Evolutionary conservation across 352 stramenopile species (phyloP).

Genomic region (Globisporangium paddicum): DNA sequence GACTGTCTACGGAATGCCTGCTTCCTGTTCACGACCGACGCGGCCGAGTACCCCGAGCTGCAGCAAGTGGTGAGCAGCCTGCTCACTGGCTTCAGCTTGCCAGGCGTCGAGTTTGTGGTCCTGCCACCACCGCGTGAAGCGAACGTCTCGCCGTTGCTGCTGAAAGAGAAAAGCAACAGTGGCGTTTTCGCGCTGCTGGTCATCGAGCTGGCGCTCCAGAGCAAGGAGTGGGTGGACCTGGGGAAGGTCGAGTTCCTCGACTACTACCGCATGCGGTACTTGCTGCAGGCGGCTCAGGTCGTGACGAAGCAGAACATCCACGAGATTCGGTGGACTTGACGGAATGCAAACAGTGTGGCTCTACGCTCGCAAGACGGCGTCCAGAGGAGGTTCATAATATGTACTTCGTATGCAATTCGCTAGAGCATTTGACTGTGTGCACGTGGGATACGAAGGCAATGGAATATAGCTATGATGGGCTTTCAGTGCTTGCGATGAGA

Average conservation of each 20-base stretch:
- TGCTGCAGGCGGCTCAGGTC: background rate
- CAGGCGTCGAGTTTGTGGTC: background rate
- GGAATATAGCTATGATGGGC: too few species aligned
- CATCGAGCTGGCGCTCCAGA: slow-evolving; percentile 3
- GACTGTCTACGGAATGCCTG: slow-evolving; percentile 1
- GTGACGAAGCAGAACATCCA: background rate
- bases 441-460: too few species aligned
- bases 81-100: background rate
- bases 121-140: background rate
- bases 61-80: background rate
- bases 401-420: background rate
- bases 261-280: background rate
- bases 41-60: background rate
- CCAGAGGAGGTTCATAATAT: background rate
- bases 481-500: too few species aligned
- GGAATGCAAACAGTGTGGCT: background rate
- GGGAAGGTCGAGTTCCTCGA: background rate
- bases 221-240: slow-evolving; percentile 4
- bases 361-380: background rate
- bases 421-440: background rate
- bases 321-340: background rate
- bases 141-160: background rate
- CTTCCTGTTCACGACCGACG: background rate
- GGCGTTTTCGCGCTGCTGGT: slow-evolving; percentile 11
- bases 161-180: slow-evolving; percentile 1